Evolutionary conservation across 2,329 filamentous ascomycete species (phyloP), one percentile per base, ranked within the genome.

Genomic region (Dactylellina parvicollis): DNA sequence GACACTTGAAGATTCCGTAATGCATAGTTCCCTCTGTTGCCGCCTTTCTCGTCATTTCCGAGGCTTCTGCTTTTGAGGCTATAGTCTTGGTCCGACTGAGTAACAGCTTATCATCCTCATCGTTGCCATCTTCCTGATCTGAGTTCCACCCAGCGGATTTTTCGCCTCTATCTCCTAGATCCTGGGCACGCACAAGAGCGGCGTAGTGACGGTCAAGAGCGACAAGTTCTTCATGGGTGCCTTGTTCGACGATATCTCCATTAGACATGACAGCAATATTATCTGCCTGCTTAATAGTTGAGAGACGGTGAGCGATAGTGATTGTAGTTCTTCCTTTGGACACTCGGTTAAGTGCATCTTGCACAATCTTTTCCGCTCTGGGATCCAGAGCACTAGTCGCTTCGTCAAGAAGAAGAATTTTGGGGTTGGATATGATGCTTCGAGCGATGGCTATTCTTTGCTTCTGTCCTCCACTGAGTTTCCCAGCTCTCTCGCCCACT

Each of bases 401-500:
- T 80, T 94, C 90, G 77, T 95, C 90, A 5, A 95, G 82, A 4
- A 92, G 85, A 2, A 92, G 81, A 1, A 92, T 86, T 0, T 83
- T 81, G 0, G 90, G 90, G 55, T 87, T 82, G 47, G 88, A 86
- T 59, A 92, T 84, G 26, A 92, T 87, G 9, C 88, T 88, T 5
- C 90, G 84, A 0, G 90, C 90, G 74, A 92, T 92, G 1, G 90
- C 89, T 22, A 96, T 85, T 3, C 92, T 86, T 79, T 96, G 92
- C n/a, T 91, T 86, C 79, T 96, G 92, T 0, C 92, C 92, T n/a
- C 91, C 90, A 9, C 89, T 92, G 0, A 96, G 82, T 78, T 91
- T 92, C 50, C 90, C 89, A 3, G 92, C 92, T 26, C 86, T 86
- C 78, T 94, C 91, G 0, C 92, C 92, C 0, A 95, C 91, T 7